Evolutionary conservation across 179 eudicot species (phyloP).

Genomic region (Heliamphora ciliata): DNA sequence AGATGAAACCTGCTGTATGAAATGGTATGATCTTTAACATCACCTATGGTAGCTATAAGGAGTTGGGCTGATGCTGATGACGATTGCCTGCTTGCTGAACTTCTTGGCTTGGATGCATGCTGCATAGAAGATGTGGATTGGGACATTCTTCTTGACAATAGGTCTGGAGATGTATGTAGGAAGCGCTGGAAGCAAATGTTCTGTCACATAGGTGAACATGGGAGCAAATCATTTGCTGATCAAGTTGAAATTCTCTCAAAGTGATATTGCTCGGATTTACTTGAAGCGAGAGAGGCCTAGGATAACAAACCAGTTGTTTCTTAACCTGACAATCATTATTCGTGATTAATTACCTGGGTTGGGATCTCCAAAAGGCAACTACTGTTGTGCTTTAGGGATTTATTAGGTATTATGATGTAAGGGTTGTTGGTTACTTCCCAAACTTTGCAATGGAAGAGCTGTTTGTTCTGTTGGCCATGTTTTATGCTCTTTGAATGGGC

Average conservation of each 20-base stretch:
- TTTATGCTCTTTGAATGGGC: conserved; percentile 6
- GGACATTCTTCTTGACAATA: conserved; percentile 57
- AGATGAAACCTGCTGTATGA: not conserved
- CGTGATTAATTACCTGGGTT: not conserved
- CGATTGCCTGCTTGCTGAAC: conserved; percentile 46
- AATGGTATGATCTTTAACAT: conserved; percentile 25
- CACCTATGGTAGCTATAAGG: conserved; percentile 21
- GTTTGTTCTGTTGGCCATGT: not conserved
- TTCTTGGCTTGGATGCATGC: conserved; percentile 45
- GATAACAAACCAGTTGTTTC: conserved; percentile 35
- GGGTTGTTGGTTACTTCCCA: not conserved
- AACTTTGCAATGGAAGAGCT: not conserved
- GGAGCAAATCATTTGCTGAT: conserved; percentile 45
- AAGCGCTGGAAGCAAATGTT: conserved; percentile 66
- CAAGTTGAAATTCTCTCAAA: conserved; percentile 58
- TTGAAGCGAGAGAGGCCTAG: conserved; percentile 50
- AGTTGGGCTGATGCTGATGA: conserved; percentile 25
- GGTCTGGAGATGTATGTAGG: conserved; percentile 35
- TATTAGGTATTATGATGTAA: not conserved
- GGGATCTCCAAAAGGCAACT: not conserved
- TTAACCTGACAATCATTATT: not conserved
- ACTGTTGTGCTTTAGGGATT: not conserved
- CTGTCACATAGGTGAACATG: conserved; percentile 46
- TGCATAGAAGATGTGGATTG: conserved; percentile 73
- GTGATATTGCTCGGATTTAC: conserved; percentile 46